Percentiles rank a stretch among this genome's conserved stretches.
phyloP scores from a whole-genome alignment of 208 protist genomes.

The Trypanosoma brucei region DNA sequence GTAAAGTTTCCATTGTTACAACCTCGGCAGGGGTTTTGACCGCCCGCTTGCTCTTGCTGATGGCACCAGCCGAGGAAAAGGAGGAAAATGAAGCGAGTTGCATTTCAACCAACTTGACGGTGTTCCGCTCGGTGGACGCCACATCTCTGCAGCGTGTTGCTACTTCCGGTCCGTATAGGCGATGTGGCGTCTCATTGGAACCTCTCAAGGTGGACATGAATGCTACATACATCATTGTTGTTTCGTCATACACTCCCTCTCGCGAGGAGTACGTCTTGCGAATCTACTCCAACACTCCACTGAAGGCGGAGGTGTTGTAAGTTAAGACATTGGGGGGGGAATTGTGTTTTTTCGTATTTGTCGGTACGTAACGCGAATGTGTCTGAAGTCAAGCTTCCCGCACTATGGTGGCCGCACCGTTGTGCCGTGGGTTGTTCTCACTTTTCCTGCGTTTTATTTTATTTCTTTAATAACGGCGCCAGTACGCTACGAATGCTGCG shows the following conservation, averaged over 20 bases:
- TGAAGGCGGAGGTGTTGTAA: conserved; percentile 30
- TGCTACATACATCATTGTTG: conserved; percentile 52
- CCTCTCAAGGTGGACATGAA: conserved; percentile 43
- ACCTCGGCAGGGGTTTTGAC: conserved; percentile 28
- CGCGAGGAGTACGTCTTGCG: conserved; percentile 63
- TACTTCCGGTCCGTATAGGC: conserved; percentile 37
- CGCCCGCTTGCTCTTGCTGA: conserved; percentile 46
- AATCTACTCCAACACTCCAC: conserved; percentile 41
- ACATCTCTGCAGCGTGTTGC: conserved; percentile 56
- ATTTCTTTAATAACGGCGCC: too few relatives aligned
- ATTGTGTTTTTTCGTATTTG: not conserved
- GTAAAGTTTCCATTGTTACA: conserved; percentile 38
- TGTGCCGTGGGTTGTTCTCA: too few relatives aligned
- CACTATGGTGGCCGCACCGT: too few relatives aligned
- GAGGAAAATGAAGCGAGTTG: conserved; percentile 20
- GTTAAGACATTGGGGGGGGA: conserved; percentile 2
- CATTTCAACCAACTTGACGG: conserved; percentile 38
- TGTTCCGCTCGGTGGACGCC: conserved; percentile 45
- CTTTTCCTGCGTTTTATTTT: too few relatives aligned
- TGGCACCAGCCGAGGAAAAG: conserved; percentile 22
- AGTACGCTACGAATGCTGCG: too few relatives aligned
- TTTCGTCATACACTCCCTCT: conserved; percentile 34
- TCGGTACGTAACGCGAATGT: too few relatives aligned
- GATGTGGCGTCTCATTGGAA: conserved; percentile 33
- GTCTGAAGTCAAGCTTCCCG: too few relatives aligned